phyloP scores from a whole-genome alignment of 2,329 filamentous ascomycete genomes.

The Xylaria digitata region DNA sequence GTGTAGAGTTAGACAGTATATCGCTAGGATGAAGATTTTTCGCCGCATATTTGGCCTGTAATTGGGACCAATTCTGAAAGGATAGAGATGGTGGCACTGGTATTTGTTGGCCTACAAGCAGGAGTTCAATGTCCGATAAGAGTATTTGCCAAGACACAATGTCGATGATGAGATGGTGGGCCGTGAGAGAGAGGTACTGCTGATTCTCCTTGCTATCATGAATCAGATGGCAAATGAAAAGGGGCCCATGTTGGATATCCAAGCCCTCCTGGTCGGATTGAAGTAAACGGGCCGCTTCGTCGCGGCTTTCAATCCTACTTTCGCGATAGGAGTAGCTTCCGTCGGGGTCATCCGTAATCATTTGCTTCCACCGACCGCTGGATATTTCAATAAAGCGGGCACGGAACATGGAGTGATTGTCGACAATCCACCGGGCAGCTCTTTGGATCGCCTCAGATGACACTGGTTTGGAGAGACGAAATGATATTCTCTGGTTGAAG shows the following conservation, averaged over 20 bases:
- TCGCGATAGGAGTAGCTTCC: too few relatives aligned
- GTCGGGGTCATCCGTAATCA: neutral
- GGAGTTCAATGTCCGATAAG: slow-evolving; percentile 14
- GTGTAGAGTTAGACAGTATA: neutral
- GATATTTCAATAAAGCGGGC: slow-evolving; percentile 17
- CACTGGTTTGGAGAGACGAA: neutral
- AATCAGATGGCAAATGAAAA: slow-evolving; percentile 11
- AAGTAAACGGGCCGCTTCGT: slow-evolving; percentile 17
- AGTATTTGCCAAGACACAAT: slow-evolving; percentile 30
- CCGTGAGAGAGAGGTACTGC: slow-evolving; percentile 14
- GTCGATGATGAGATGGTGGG: slow-evolving; percentile 33
- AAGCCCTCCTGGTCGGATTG: slow-evolving; percentile 18
- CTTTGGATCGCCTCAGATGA: neutral
- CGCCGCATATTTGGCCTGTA: slow-evolving; percentile 25
- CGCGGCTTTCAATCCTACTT: neutral
- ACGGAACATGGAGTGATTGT: slow-evolving; percentile 34
- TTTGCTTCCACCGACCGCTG: slow-evolving; percentile 21
- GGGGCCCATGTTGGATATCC: slow-evolving; percentile 27
- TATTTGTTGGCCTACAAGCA: neutral
- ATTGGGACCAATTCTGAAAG: slow-evolving; percentile 26
- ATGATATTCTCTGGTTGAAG: slow-evolving; percentile 30
- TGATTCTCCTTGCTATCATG: neutral
- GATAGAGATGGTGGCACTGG: slow-evolving; percentile 11
- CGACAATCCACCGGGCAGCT: slow-evolving; percentile 25
- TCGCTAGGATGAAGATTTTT: slow-evolving; percentile 12